Base-by-base conservation (phyloP, 2,329 filamentous ascomycete species). In the Purpureocillium lavendulum region DNA sequence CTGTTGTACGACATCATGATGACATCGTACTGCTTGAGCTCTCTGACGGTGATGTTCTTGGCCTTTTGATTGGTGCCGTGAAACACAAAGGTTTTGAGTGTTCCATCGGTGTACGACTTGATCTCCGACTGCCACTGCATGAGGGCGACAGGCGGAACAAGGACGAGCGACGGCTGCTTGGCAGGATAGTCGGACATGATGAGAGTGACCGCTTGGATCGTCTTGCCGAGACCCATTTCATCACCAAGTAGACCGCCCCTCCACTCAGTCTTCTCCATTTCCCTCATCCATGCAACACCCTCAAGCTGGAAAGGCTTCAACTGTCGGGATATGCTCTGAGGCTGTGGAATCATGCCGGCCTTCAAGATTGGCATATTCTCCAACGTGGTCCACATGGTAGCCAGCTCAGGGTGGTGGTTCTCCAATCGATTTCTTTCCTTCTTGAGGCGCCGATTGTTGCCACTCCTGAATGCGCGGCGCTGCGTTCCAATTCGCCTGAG, bases 171-270 rank as follows among this genome's bases (percentile, higher is more conserved):
- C 1, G 92, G 90, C 40, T 82, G 67, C 49, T 83, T 84, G 16
- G 81, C 84, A 4, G 89, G 90, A 53, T 86, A 96, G 58, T 97
- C 89, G 1, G 90, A 96, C 92, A 97, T 97, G 61, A 98, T 88
- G 33, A 98, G 74, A 3, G 90, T 96, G 14, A 98, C 92, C 3
- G 92, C 90, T 62, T 98, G 92, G 37, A 98, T 97, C 0, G 92
- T 98, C 67, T 98, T 98, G 36, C 92, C 92, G 65, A 98, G 85
- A 7, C 92, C 92, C 92, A 98, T 98, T 63, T 98, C 92, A 51
- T 98, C 92, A 43, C 92, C 92, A 2, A 98, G 74, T 3, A 98
- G 70, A 12, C 92, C 92, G 14, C 92, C 92, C 54, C 81, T 86
- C 75, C 89, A 97, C 30, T 83, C 66, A 0, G 79, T 84, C 61